Evolutionary conservation across 352 stramenopile genomes (phyloP), one percentile per base, ranked within the genome.

Genomic region (Phytopythium vexans): DNA sequence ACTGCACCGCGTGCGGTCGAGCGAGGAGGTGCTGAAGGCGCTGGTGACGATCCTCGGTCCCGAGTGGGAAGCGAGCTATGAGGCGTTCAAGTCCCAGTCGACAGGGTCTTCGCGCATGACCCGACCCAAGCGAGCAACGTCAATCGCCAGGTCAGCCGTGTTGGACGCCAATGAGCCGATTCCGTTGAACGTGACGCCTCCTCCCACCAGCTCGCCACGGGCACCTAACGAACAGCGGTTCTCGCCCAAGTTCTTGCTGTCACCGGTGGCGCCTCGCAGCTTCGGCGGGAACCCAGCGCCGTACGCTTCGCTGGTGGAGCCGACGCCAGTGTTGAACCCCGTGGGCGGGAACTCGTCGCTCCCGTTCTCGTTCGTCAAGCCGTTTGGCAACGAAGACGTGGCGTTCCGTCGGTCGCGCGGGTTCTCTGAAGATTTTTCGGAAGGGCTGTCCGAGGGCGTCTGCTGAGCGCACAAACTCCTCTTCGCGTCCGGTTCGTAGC

Each of bases 1-100:
- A 27, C 74, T 88, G 41, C 80, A 94, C 56, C 86, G 83, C 58
- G 76, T 94, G 60, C 74, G 82, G 44, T 83, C 83, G 42, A 91
- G 74, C 35, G 82, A 94, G 54, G 86, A 95, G 52, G 82, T 95
- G 9, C 52, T 95, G 11, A 89, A 92, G 63, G 84, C 83, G 15
- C 69, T 95, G 15, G 77, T 82, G 10, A 74, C 75, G 12, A 89
- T 93, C 67, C 77, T 94, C 14, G 86, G 86, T 6, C 61, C 59
- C 0, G 78, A 89, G 21, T 95, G 86, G 86, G 77, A 93, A 56
- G 63, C 68, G 32, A 89, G 79, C 46, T 92, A 89, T 60, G 67
- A 68, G 32, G 84, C 80, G 58, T 72, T 92, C 36, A 85, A 82
- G 59, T 71, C 85, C 41, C 66, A 54, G 6, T 45, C 4, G 58